A percentile compares a stretch with the other conserved stretches of the same genome.
Evolutionary conservation across 345 rosid genomes (phyloP).

Genomic region (Erysimum cheiranthoides): DNA sequence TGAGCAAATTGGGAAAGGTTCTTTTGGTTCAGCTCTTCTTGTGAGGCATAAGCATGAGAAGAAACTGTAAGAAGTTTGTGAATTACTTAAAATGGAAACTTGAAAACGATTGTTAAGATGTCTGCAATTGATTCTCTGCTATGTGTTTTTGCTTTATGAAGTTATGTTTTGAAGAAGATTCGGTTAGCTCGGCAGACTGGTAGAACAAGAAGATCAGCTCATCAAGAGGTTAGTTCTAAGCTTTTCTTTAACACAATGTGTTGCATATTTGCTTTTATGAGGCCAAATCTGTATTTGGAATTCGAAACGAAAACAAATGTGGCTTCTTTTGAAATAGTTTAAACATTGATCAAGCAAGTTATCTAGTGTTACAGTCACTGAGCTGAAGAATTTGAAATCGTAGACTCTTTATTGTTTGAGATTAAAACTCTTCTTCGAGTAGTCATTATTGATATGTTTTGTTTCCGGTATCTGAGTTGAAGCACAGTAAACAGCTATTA

Average conservation of each 20-base stretch:
- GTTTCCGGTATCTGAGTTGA: slow-evolving; percentile 2
- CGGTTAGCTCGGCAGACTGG: slow-evolving; percentile 97
- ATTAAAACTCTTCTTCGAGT: neutral
- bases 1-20: slow-evolving; percentile 91
- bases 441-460: neutral
- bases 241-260: slow-evolving; percentile 10
- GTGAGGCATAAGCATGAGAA: slow-evolving; percentile 94
- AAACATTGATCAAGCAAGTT: neutral
- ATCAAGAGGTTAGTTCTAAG: slow-evolving; percentile 81
- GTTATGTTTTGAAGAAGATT: slow-evolving; percentile 94
- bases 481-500: neutral
- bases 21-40: slow-evolving; percentile 93
- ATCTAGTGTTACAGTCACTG: neutral
- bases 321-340: neutral
- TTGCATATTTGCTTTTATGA: slow-evolving; percentile 4
- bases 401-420: neutral
- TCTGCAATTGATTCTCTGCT: slow-evolving; percentile 11
- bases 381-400: slow-evolving; percentile 15
- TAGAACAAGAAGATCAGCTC: slow-evolving; percentile 95
- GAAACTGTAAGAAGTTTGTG: slow-evolving; percentile 63
- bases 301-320: neutral
- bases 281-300: neutral
- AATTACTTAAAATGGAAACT: slow-evolving; percentile 1
- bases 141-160: slow-evolving; percentile 35
- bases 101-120: neutral